These are phyloP conservation scores for Lycium barbarum DNA, from an alignment of 257 asterid genomes.

Conservation along the genomic window DNA sequence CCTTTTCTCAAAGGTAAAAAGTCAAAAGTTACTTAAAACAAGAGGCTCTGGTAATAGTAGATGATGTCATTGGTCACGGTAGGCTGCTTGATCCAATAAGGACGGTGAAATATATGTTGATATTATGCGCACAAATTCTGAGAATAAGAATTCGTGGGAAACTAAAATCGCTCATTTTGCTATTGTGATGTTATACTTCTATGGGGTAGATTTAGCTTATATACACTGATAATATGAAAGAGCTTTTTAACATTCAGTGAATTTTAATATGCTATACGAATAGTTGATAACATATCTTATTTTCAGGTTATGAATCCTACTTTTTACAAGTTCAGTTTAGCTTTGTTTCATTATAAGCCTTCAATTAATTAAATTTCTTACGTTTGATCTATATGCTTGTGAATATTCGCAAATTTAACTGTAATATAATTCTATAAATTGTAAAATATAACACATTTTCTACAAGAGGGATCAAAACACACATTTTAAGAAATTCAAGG, in stretches of 20 bases:
- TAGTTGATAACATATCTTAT: neutral
- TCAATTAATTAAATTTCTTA: no score
- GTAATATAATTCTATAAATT: no score
- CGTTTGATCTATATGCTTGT: no score
- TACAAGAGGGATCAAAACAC: no score
- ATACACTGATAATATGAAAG: neutral
- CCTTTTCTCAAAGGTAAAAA: neutral
- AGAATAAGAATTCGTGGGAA: neutral
- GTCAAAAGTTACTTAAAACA: neutral
- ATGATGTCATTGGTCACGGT: conserved; percentile 17
- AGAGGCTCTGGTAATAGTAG: neutral
- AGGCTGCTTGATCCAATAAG: neutral
- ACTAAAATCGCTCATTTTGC: neutral
- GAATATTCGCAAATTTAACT: no score
- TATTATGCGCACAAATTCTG: neutral
- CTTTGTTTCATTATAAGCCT: neutral
- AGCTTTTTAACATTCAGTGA: neutral
- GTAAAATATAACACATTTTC: no score
- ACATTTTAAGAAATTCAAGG: neutral
- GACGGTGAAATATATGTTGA: conserved; percentile 9
- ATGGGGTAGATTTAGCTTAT: neutral
- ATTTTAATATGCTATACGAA: neutral
- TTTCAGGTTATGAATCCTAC: no score
- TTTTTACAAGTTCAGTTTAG: neutral
- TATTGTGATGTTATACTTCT: neutral